Conservation (phyloP, 805 yeast species). For the Geotrichum ghanense region DNA sequence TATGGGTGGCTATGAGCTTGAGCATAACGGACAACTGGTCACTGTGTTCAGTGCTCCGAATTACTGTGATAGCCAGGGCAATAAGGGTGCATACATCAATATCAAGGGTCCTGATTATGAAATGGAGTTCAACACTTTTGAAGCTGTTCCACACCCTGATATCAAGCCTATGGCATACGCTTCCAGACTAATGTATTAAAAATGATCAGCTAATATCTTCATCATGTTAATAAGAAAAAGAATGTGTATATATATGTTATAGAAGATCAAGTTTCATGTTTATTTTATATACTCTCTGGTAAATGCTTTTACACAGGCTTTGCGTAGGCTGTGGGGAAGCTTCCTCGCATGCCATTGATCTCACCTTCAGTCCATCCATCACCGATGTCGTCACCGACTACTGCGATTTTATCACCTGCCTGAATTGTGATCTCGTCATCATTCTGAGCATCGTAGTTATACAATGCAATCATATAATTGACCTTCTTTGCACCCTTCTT, state of each 20-base stretch:
- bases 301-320: too few species aligned
- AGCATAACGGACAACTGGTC: conserved; percentile 74
- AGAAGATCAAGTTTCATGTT: not conserved
- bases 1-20: conserved; percentile 78
- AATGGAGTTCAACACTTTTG: conserved; percentile 49
- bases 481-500: conserved; percentile 58
- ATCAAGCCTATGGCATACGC: conserved; percentile 92
- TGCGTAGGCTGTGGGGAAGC: conserved; percentile 74
- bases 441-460: conserved; percentile 67
- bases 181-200: conserved; percentile 22
- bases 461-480: conserved; percentile 47
- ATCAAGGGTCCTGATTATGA: conserved; percentile 40
- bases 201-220: too few species aligned
- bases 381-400: conserved; percentile 57
- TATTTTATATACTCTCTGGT: too few species aligned
- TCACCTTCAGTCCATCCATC: conserved; percentile 96
- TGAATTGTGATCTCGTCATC: conserved; percentile 64
- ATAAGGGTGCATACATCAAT: conserved; percentile 81
- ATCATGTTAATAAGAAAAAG: too few species aligned
- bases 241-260: not conserved
- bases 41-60: conserved; percentile 99
- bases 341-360: conserved; percentile 48
- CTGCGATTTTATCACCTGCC: conserved; percentile 62
- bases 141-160: conserved; percentile 82
- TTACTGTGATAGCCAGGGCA: conserved; percentile 88